A percentile compares a stretch with the other conserved stretches of the same genome.
These are phyloP conservation scores for Cephalotrichum gorgonifer DNA, from an alignment of 2,329 filamentous ascomycete genomes.

Conservation along the genomic window DNA sequence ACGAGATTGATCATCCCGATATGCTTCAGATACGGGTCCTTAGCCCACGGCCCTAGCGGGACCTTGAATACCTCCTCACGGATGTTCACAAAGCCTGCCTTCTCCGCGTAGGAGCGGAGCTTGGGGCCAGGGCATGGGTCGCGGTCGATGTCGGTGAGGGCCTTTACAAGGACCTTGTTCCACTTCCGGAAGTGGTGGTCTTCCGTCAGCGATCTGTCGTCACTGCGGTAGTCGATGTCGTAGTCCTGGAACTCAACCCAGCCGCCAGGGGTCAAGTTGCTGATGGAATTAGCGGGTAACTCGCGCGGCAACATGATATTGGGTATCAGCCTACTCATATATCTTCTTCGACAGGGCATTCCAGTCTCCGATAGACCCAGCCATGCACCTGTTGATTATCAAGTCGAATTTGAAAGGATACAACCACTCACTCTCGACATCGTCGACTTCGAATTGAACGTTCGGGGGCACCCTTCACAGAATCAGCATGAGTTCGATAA, in stretches of 20 bases:
- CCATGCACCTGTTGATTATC: conserved; percentile 47
- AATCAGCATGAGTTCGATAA: neutral
- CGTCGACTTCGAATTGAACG: conserved; percentile 45
- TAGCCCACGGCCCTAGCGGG: conserved; percentile 44
- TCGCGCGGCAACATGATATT: too few relatives aligned
- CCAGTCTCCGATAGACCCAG: conserved; percentile 48
- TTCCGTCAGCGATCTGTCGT: conserved; percentile 14
- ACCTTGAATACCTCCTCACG: conserved; percentile 38
- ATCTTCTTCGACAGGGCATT: conserved; percentile 33
- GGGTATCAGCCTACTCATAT: conserved; percentile 25
- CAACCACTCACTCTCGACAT: conserved; percentile 46
- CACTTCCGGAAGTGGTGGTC: conserved; percentile 13
- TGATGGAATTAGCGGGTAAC: conserved; percentile 12
- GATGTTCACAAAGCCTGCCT: conserved; percentile 42
- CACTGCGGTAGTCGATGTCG: conserved; percentile 17
- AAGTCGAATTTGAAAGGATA: conserved; percentile 46
- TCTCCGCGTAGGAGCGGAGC: conserved; percentile 14
- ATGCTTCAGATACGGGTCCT: conserved; percentile 21
- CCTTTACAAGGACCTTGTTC: conserved; percentile 13
- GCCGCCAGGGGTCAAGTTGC: conserved; percentile 41
- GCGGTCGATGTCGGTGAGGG: conserved; percentile 11
- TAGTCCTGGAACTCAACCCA: conserved; percentile 48
- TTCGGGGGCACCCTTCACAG: conserved; percentile 39
- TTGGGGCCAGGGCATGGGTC: conserved; percentile 18
- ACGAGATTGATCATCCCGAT: conserved; percentile 11